phyloP scores from a whole-genome alignment of 2,329 filamentous ascomycete genomes.

The Fusarium sulawesiense region DNA sequence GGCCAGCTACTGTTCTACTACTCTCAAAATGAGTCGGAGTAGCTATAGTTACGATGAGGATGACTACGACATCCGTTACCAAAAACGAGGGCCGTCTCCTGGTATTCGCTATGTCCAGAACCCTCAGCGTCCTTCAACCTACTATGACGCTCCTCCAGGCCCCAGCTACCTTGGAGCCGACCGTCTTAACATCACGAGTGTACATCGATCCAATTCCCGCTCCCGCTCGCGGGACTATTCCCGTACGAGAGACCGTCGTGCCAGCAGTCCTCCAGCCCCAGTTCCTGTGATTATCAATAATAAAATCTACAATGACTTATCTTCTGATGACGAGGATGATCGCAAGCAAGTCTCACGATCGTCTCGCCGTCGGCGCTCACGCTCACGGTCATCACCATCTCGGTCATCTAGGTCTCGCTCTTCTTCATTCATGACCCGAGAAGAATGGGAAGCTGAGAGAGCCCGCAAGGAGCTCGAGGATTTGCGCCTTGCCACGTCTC shows the following conservation, averaged over 20 bases:
- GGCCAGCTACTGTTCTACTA: not conserved
- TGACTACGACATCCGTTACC: constrained; percentile 64
- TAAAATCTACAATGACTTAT: constrained; percentile 62
- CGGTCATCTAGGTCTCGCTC: constrained; percentile 48
- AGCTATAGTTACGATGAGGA: constrained; percentile 64
- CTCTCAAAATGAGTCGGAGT: constrained; percentile 45
- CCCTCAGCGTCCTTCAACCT: constrained; percentile 51
- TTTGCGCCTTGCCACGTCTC: constrained; percentile 56
- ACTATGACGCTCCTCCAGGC: constrained; percentile 55
- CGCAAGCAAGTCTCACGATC: constrained; percentile 47
- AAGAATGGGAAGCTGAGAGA: constrained; percentile 56
- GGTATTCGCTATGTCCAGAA: constrained; percentile 61
- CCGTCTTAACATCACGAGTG: constrained; percentile 56
- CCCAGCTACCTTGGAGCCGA: constrained; percentile 60
- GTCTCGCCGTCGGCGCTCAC: constrained; percentile 46
- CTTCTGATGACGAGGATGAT: constrained; percentile 54
- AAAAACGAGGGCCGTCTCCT: constrained; percentile 55
- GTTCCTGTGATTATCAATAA: constrained; percentile 69
- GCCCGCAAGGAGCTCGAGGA: constrained; percentile 59
- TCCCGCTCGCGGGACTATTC: constrained; percentile 55
- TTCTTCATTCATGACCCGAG: constrained; percentile 56
- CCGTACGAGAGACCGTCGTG: constrained; percentile 61
- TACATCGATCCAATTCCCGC: constrained; percentile 50
- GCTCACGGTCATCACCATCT: constrained; percentile 50
- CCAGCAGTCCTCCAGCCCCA: constrained; percentile 54